These are phyloP conservation scores for Hemileia vastatrix DNA, from an alignment of 1,284 basidiomycete genomes.

Conservation along the genomic window DNA sequence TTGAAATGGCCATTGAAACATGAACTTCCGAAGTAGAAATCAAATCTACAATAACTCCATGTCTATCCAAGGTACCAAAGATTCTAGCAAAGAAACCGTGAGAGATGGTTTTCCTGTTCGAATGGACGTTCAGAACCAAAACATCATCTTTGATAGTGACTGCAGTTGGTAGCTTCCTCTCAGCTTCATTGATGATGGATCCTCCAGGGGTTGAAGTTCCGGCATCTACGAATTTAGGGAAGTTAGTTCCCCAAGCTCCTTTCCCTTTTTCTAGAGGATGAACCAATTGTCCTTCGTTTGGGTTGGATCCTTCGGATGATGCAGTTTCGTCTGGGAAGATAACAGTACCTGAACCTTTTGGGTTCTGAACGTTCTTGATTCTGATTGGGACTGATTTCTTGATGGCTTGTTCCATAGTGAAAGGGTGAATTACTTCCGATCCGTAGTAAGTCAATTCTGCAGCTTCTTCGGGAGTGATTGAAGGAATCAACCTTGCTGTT, in stretches of 20 bases:
- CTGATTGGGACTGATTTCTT: constrained; percentile 83
- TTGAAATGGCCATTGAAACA: constrained; percentile 86
- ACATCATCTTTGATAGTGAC: constrained; percentile 97
- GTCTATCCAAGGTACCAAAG: constrained; percentile 79
- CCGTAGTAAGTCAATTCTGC: constrained; percentile 98
- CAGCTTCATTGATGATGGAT: constrained; percentile 32
- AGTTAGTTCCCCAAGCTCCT: no score
- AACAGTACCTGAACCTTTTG: constrained; percentile 78
- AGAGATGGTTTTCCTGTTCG: constrained; percentile 88
- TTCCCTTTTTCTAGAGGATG: no score
- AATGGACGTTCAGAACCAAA: constrained; percentile 85
- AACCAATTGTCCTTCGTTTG: no score
- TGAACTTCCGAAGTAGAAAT: constrained; percentile 97
- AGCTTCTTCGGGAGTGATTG: constrained; percentile 94
- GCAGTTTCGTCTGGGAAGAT: constrained; percentile 85
- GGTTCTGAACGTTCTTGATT: constrained; percentile 97
- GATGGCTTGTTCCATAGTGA: constrained; percentile 98
- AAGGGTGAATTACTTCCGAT: constrained; percentile 94
- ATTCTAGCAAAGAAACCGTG: constrained; percentile 94
- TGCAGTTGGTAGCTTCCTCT: constrained; percentile 69
- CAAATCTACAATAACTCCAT: constrained; percentile 88
- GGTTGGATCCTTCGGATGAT: no score
- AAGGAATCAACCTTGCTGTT: constrained; percentile 80
- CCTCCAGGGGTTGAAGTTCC: constrained; percentile 26
- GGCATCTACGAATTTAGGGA: no score